Conservation (phyloP, 805 yeast species). For the Naumovozyma castellii region DNA sequence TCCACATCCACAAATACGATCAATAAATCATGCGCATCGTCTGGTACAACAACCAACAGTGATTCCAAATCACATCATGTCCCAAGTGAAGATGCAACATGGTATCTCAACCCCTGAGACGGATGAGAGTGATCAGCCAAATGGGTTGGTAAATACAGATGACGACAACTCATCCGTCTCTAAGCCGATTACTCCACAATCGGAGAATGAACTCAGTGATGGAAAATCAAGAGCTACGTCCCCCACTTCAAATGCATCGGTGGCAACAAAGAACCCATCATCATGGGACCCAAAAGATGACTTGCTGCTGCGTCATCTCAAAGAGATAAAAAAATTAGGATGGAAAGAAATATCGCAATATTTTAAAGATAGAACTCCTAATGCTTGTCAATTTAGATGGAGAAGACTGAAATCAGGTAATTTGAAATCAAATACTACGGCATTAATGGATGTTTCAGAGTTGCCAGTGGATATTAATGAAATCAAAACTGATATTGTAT, state of each 20-base stretch:
- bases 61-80: not conserved
- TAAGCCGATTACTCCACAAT: not conserved
- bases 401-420: conserved; percentile 49
- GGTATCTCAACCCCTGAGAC: not conserved
- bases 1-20: conserved; percentile 18
- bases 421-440: conserved; percentile 30
- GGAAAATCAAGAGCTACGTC: not conserved
- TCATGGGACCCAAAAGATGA: conserved; percentile 81
- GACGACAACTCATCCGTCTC: not conserved
- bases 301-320: conserved; percentile 57
- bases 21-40: not conserved
- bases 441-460: conserved; percentile 9
- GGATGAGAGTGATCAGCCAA: not conserved
- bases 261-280: conserved; percentile 34
- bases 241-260: not conserved
- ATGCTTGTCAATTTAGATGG: conserved; percentile 88
- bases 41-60: too few relatives aligned
- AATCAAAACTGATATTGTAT: not conserved
- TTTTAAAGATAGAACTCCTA: conserved; percentile 73
- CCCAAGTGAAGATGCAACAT: not conserved
- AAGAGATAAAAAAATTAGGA: conserved; percentile 75
- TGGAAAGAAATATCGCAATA: conserved; percentile 83
- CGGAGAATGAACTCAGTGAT: not conserved
- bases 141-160: not conserved
- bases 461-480: not conserved